Evolutionary conservation across 1,139 yeast genomes (phyloP), one percentile per base, ranked within the genome.

Genomic region (Blastobotrys arbuscula): DNA sequence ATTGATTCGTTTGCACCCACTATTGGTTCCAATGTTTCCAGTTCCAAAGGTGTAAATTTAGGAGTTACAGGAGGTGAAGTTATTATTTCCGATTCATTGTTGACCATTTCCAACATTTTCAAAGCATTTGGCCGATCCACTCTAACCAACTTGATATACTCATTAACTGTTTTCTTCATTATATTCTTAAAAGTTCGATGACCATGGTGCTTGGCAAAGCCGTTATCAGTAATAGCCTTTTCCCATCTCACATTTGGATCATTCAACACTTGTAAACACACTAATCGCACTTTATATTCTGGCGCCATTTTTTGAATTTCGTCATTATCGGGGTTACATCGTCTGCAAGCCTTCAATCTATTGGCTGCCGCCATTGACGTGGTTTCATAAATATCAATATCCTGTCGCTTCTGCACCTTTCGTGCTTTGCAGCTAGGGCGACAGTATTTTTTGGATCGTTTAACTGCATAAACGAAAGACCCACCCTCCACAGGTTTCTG

Each of bases 361-460:
- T 18, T n/a, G 3, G 13, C 28, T 2, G 21, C 20, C n/a, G 55
- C 54, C 15, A 49, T 51, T 20, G 37, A 16, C 2, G 47, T 37
- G 21, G 28, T 39, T 13, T 26, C 37, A 36, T 44, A 52, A 16
- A 46, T 45, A 1, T 18, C 15, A 4, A 45, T 37, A 9, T 39
- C 39, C 7, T 19, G 10, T 7, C 33, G 36, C 7, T 34, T 28
- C 10, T 16, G 6, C 18, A 49, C 44, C 6, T 30, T 40, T 19
- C 56, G 30, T 12, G 57, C 53, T 19, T 46, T 45, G 43, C 58
- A 55, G 19, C 47, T 44, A 1, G 58, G 58, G n/a, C 58, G 47
- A 39, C 57, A 54, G 41, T 47, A 53, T 15, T 38, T 36, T 2
- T 35, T 42, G 12, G 34, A 18, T 10, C 18, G 9, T 9, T n/a